phyloP scores from a whole-genome alignment of 495 filamentous ascomycete species.

The Aspergillus kassunensis region DNA sequence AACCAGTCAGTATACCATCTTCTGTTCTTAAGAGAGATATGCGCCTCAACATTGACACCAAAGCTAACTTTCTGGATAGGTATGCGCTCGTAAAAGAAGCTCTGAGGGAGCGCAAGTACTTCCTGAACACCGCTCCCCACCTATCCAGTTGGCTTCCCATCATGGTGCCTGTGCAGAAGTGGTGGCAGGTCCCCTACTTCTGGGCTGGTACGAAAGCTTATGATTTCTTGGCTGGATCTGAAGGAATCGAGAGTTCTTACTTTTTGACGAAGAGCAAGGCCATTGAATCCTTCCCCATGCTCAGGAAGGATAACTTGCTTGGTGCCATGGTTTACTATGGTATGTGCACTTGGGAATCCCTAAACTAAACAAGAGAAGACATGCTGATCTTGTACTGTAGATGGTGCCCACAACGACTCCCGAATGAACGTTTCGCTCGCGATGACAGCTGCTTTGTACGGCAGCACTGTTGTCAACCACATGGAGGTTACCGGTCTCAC shows the following conservation, averaged over 20 bases:
- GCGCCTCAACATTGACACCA: not conserved
- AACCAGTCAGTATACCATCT: slow-evolving; percentile 58
- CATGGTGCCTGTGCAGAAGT: slow-evolving; percentile 92
- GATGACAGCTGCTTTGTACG: slow-evolving; percentile 93
- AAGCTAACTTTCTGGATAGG: slow-evolving; percentile 29
- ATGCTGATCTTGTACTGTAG: slow-evolving; percentile 31
- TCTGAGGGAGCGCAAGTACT: slow-evolving; percentile 93
- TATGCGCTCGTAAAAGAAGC: slow-evolving; percentile 91
- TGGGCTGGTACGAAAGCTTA: slow-evolving; percentile 96
- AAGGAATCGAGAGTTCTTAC: slow-evolving; percentile 96
- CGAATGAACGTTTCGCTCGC: slow-evolving; percentile 96
- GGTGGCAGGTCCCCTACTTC: slow-evolving; percentile 98
- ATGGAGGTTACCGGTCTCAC: slow-evolving; percentile 80
- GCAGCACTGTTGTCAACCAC: slow-evolving; percentile 89
- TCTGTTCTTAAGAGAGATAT: not conserved
- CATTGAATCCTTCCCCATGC: slow-evolving; percentile 95
- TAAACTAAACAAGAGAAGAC: slow-evolving; percentile 15
- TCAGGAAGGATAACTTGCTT: slow-evolving; percentile 78
- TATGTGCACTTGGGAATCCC: slow-evolving; percentile 24
- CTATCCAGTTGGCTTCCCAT: slow-evolving; percentile 93
- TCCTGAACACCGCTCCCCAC: slow-evolving; percentile 93
- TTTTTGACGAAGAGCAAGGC: slow-evolving; percentile 94
- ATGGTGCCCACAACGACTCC: slow-evolving; percentile 97
- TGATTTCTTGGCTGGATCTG: slow-evolving; percentile 88
- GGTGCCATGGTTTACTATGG: slow-evolving; percentile 96